Percentiles rank a stretch among this genome's conserved stretches.
Evolutionary conservation across 2,329 filamentous ascomycete species (phyloP).

Genomic region (Rhynchosporium secalis): DNA sequence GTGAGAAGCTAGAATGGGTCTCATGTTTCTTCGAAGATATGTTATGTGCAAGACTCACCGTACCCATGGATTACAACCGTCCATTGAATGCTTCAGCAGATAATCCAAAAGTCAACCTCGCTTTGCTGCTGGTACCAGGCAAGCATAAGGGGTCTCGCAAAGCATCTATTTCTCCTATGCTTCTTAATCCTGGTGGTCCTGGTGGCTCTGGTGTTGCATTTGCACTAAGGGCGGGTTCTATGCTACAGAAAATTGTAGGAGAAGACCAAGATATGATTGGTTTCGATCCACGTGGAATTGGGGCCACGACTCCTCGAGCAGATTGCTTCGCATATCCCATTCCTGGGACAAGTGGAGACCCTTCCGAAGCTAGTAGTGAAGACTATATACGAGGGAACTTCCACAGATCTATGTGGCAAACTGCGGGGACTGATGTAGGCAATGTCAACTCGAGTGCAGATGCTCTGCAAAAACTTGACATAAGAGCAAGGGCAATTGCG

Average conservation of each 20-base stretch:
- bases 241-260: constrained; percentile 44
- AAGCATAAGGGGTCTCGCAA: constrained; percentile 28
- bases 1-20: constrained; percentile 47
- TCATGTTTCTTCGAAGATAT: constrained; percentile 43
- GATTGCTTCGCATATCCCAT: constrained; percentile 50
- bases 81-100: constrained; percentile 41
- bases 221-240: constrained; percentile 33
- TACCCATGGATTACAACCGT: constrained; percentile 50
- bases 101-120: constrained; percentile 37
- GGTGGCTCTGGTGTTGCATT: constrained; percentile 45
- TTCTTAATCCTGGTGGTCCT: constrained; percentile 50
- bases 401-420: constrained; percentile 28
- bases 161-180: constrained; percentile 44
- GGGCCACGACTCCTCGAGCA: constrained; percentile 50
- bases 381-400: constrained; percentile 45
- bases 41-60: constrained; percentile 47
- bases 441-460: constrained; percentile 50
- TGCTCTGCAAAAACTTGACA: constrained; percentile 48
- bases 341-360: constrained; percentile 35
- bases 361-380: constrained; percentile 20
- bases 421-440: constrained; percentile 36
- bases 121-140: constrained; percentile 32
- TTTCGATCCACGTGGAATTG: constrained; percentile 53
- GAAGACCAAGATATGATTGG: constrained; percentile 47
- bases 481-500: constrained; percentile 46